A percentile compares a stretch with the other conserved stretches of the same genome.
phyloP scores from a whole-genome alignment of 345 rosid species.

The Salix arbutifolia region DNA sequence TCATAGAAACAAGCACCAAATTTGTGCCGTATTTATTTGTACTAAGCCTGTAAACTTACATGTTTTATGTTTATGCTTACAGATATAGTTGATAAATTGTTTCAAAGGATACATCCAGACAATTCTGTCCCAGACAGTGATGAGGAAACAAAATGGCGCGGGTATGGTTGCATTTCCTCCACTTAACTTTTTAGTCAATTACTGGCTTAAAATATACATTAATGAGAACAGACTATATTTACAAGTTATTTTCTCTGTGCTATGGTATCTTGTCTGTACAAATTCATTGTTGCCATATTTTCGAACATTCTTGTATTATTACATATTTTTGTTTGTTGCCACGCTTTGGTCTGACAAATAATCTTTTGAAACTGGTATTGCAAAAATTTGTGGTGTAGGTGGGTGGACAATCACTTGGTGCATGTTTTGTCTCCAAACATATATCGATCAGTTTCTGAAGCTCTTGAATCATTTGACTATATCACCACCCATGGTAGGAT shows the following conservation, averaged over 20 bases:
- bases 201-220: background rate
- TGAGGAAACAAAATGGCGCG: constrained; percentile 77
- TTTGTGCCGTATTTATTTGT: background rate
- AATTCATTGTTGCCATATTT: background rate
- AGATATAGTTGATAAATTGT: constrained; percentile 66
- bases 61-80: constrained; percentile 16
- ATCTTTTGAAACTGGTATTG: constrained; percentile 1
- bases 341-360: background rate
- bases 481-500: constrained; percentile 77
- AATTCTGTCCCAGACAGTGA: constrained; percentile 33
- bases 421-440: constrained; percentile 91
- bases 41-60: background rate
- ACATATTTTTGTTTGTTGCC: background rate
- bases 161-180: constrained; percentile 37
- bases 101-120: constrained; percentile 56
- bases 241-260: background rate
- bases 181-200: background rate
- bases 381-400: constrained; percentile 38
- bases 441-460: constrained; percentile 71
- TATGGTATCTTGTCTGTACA: background rate
- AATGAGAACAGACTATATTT: background rate
- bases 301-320: background rate
- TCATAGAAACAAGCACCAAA: background rate
- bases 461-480: constrained; percentile 84
- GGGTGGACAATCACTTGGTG: constrained; percentile 93